These are phyloP conservation scores for Eucalyptus pauciflora DNA, from an alignment of 345 rosid species.

Conservation along the genomic window DNA sequence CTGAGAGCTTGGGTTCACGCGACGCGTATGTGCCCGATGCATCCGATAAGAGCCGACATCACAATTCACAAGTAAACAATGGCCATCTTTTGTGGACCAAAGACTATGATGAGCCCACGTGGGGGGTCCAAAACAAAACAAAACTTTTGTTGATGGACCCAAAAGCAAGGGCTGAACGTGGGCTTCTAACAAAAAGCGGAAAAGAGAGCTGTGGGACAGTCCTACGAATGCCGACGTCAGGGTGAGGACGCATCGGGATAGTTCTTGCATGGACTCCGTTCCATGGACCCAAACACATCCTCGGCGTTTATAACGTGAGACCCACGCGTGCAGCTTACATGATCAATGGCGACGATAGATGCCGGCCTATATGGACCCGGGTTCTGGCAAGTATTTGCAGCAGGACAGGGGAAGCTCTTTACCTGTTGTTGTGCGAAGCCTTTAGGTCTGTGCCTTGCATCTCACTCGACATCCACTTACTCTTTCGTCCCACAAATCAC, in stretches of 20 bases:
- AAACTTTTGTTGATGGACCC: neutral
- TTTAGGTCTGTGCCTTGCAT: neutral
- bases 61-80: neutral
- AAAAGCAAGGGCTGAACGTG: neutral
- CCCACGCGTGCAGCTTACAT: neutral
- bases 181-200: neutral
- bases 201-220: neutral
- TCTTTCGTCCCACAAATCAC: neutral
- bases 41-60: neutral
- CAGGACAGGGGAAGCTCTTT: neutral
- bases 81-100: neutral
- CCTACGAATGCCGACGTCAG: neutral
- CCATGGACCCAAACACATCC: neutral
- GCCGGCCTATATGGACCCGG: neutral
- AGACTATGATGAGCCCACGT: neutral
- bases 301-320: neutral
- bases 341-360: neutral
- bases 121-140: neutral
- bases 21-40: neutral
- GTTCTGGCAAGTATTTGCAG: neutral
- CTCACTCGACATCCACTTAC: neutral
- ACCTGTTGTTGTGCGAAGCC: neutral
- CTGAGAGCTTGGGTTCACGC: neutral
- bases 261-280: neutral
- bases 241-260: neutral